Base-by-base conservation (phyloP, 2,329 filamentous ascomycete genomes). In the Zasmidium angulare region DNA sequence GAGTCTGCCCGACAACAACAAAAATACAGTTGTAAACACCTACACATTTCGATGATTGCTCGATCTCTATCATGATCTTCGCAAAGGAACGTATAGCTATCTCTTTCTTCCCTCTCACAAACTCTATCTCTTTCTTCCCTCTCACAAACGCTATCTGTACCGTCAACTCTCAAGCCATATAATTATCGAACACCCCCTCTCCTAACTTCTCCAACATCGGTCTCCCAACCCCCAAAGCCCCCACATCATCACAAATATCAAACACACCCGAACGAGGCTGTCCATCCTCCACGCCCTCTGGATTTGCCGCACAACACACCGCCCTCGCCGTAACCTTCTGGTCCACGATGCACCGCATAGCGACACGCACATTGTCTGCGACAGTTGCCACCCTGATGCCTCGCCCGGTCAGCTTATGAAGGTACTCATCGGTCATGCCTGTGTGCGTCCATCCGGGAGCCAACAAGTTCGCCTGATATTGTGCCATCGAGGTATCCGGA, bases 401-500 rank as follows among this genome's bases (percentile, higher is more conserved):
- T 7, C 36, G 36, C 6, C n/a, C 36, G 6, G 3, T 19, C 36
- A 43, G 14, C 36, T 43, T 43, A 43, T 43, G 12, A 7, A 19
- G 7, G 14, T 43, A 43, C 7, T 4, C 4, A 14, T 43, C 36
- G 3, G 36, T 43, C 36, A 43, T 43, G 6, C 36, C 36, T 17
- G 36, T 43, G 12, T 19, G 36, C 11, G 36, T 43, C 36, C 36
- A 43, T 43, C 36, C 36, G 6, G 61, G 55, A 11, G 58, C 61
- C 0, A 63, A 55, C 14, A 60, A 19, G 26, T 63, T 63, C n/a
- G 49, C 51, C 46, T 58, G 46, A 23, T 46, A 46, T 2, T 46
- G 23, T 11, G 55, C 21, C 21, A 46, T 17, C 20, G 54, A 50
- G 17, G 52, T 17, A 7, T 36, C 7, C 9, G 46, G 43, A 9